A percentile compares a stretch with the other conserved stretches of the same genome.
phyloP scores from a whole-genome alignment of 345 rosid genomes.

The Durio zibethinus region DNA sequence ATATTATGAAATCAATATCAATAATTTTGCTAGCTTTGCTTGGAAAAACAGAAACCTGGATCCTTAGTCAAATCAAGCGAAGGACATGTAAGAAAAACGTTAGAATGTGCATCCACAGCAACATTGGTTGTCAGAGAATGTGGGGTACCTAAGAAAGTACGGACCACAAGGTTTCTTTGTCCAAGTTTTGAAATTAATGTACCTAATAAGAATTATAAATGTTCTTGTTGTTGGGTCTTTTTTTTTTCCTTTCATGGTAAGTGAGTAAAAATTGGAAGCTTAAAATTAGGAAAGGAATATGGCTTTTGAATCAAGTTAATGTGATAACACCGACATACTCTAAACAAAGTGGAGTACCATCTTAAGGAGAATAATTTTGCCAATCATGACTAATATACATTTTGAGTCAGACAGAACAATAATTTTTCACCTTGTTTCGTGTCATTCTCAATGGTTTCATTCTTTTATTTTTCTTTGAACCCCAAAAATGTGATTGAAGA shows the following conservation, averaged over 20 bases:
- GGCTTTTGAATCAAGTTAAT: too few species aligned
- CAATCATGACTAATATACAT: too few species aligned
- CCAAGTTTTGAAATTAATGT: neutral
- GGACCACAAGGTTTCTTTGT: conserved; percentile 22
- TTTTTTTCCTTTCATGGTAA: too few species aligned
- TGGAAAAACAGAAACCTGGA: conserved; percentile 2
- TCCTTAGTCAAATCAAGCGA: conserved; percentile 17
- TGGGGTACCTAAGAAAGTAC: conserved; percentile 48
- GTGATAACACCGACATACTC: too few species aligned
- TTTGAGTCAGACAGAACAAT: too few species aligned
- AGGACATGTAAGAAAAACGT: neutral
- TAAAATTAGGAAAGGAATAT: too few species aligned
- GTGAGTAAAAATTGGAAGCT: too few species aligned
- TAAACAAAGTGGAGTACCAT: too few species aligned
- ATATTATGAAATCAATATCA: neutral
- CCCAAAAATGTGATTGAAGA: neutral
- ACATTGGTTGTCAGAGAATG: conserved; percentile 54
- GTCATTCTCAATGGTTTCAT: too few species aligned
- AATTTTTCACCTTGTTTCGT: too few species aligned
- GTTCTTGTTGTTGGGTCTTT: neutral
- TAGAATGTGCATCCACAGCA: neutral
- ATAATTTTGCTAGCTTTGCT: neutral
- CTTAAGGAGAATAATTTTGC: too few species aligned
- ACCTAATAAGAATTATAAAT: neutral
- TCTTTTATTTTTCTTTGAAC: neutral